Base-by-base conservation (phyloP, 352 stramenopile species). In the Blastocystis sp. region DNA sequence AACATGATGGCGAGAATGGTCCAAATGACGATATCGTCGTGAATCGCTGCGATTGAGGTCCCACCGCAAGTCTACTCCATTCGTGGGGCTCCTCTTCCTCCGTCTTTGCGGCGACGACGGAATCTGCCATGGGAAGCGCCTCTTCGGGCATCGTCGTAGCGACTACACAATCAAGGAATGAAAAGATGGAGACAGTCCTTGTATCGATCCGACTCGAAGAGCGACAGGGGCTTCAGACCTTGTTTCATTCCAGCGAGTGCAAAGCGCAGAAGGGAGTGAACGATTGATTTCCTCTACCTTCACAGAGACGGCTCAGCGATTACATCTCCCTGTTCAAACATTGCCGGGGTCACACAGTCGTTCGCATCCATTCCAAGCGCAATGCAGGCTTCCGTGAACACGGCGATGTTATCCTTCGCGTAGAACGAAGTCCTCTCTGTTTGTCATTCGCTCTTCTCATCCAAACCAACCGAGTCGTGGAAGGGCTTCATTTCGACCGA, bases 241-340 rank as follows among this genome's bases (percentile, higher is more conserved):
- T 24, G 27, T 38, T 76, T 76, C 8, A 56, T 56, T 11, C 64
- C 64, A 16, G 24, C 64, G 2, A 76, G 8, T 29, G 64, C 64
- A 56, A 76, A 76, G 40, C 38, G 64, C 0, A 76, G 64, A 21
- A 76, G 9, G 14, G 64, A 24, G 32, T 76, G 53, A 18, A 76
- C 64, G 24, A 76, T 38, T 56, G 21, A 34, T 54, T 76, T 76
- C 46, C 40, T 53, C 64, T 76, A 76, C 21, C 16, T 6, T 24
- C n/a, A 9, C 14, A 9, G 18, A 16, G n/a, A 34, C n/a, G 0
- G 21, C 36, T 4, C 7, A 29, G 53, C 16, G 2, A 27, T 8
- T 57, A 76, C 64, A 56, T 76, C 44, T 34, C 40, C 40, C 18
- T 38, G 38, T 18, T 76, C 64, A 53, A 76, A 56, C 64, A 76